Evolutionary conservation across 2,329 filamentous ascomycete genomes (phyloP).

Genomic region (Passalora sequoiae): DNA sequence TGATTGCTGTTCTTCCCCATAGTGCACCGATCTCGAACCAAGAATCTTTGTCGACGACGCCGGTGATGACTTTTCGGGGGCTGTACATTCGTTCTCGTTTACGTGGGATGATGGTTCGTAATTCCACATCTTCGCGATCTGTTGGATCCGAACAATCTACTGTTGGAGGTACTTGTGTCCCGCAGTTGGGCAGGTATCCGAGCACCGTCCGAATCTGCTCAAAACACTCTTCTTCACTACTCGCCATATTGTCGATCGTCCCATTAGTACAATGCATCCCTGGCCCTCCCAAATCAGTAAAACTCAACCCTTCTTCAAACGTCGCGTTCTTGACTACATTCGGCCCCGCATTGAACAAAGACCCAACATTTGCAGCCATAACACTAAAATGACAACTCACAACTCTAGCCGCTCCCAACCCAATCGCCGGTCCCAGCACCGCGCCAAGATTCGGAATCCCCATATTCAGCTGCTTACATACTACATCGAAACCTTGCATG

Average conservation of each 20-base stretch:
- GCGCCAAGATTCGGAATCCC: constrained; percentile 62
- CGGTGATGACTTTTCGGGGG: constrained; percentile 52
- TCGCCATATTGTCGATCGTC: constrained; percentile 60
- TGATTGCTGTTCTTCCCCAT: constrained; percentile 59
- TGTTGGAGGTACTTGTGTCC: constrained; percentile 50
- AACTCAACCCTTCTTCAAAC: constrained; percentile 57
- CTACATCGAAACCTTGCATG: constrained; percentile 51
- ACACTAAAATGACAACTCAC: constrained; percentile 61
- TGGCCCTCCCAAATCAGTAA: constrained; percentile 57
- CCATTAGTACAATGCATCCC: constrained; percentile 60
- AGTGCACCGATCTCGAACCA: constrained; percentile 62
- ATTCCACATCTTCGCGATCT: constrained; percentile 44
- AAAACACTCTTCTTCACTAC: constrained; percentile 57
- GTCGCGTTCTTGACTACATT: constrained; percentile 58
- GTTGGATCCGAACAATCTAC: constrained; percentile 44
- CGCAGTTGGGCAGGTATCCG: constrained; percentile 54
- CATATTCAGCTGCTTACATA: constrained; percentile 52
- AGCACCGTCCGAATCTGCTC: constrained; percentile 56
- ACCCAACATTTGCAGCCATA: constrained; percentile 59
- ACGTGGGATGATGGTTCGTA: constrained; percentile 55
- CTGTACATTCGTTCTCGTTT: constrained; percentile 58
- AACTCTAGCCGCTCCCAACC: constrained; percentile 57
- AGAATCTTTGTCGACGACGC: constrained; percentile 51
- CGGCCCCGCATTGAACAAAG: constrained; percentile 60
- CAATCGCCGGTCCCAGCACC: constrained; percentile 59